Evolutionary conservation across 2,329 filamentous ascomycete genomes (phyloP), one percentile per base, ranked within the genome.

Genomic region (Ophiostoma piceae): DNA sequence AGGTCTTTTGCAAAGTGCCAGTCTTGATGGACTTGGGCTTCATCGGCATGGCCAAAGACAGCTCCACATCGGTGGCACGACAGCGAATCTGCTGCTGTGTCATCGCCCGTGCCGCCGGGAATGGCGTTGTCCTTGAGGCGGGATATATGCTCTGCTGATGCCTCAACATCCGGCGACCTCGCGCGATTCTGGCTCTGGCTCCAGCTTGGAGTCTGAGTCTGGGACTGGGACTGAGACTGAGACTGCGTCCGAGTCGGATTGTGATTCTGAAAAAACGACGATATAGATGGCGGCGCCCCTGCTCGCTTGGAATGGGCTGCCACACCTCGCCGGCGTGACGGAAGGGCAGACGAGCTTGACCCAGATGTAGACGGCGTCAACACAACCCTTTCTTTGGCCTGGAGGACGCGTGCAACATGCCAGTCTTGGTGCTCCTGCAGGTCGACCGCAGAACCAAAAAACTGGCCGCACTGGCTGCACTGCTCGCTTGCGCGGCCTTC

Each of bases 1-100:
- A 99, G 83, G 74, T 94, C 91, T 79, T 91, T 92, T 65, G 95
- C 95, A 79, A 97, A 90, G 80, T 99, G 95, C 90, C 94, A 98
- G 78, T 99, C 95, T 69, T 90, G 84, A 78, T 99, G 95, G 79
- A 91, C 94, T 73, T 88, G 85, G 66, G 88, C 77, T 74, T 85
- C 84, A 70, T 89, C 86, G 35, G 81, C 76, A 54, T 83, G 81
- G 14, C 84, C 82, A 43, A 95, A 81, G n/a, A 19, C 90, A 84
- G 70, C 51, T 67, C 29, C 65, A 57, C 62, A 66, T 9, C 51
- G 67, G n/a, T 29, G 43, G n/a, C 67, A 68, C 43, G 51, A 54
- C 2, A 68, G 62, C 32, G 32, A 37, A 39, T 41, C 62, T 35
- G 12, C 51, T 57, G 11, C 47, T 16, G 8, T 26, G 9, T 26